Conservation (phyloP, 306 rosid species). For the Lathyrus oleraceus region DNA sequence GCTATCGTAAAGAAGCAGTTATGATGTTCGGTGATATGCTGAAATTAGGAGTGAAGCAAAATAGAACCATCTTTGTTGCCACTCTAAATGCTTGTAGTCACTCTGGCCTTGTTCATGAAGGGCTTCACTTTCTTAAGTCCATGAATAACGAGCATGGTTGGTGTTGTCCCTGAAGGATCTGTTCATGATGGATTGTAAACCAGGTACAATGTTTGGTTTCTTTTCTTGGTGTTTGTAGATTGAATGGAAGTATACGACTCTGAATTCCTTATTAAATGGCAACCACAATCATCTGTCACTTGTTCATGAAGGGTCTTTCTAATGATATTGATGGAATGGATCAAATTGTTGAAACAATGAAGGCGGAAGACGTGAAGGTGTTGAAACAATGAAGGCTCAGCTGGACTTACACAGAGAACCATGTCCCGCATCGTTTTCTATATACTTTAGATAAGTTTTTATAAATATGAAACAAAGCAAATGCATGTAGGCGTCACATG, state of each 20-base stretch:
- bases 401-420: too few relatives aligned
- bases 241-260: slow-evolving; percentile 53
- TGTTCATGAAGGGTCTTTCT: too few relatives aligned
- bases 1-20: slow-evolving; percentile 60
- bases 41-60: slow-evolving; percentile 62
- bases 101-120: slow-evolving; percentile 74
- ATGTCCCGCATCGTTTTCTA: too few relatives aligned
- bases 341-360: too few relatives aligned
- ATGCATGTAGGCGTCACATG: too few relatives aligned
- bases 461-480: too few relatives aligned
- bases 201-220: slow-evolving; percentile 55
- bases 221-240: slow-evolving; percentile 59
- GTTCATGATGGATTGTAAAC: slow-evolving; percentile 53
- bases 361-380: too few relatives aligned
- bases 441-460: too few relatives aligned
- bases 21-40: slow-evolving; percentile 55
- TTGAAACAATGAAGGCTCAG: too few relatives aligned
- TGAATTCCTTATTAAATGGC: slow-evolving; percentile 55
- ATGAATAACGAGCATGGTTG: slow-evolving; percentile 55
- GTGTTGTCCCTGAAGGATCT: slow-evolving; percentile 58
- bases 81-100: slow-evolving; percentile 75
- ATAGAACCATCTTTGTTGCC: slow-evolving; percentile 57
- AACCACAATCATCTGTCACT: slow-evolving; percentile 61
- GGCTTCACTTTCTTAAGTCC: slow-evolving; percentile 59
- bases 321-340: too few relatives aligned